Conservation (phyloP, 2,329 filamentous ascomycete species). For the Aspergillus sp. region DNA sequence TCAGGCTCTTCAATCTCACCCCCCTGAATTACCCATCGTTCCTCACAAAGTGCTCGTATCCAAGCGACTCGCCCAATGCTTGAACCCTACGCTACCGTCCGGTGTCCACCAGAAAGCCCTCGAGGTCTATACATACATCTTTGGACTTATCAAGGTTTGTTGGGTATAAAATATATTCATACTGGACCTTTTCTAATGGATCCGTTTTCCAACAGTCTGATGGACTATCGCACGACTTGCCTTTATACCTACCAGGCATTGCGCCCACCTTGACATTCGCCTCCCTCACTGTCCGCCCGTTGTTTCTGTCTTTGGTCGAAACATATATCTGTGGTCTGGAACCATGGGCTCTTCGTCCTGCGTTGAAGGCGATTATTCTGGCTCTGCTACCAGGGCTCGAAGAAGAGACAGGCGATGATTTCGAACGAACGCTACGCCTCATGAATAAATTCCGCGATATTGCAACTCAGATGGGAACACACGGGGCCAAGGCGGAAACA, state of each 20-base stretch:
- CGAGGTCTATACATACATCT: slow-evolving; percentile 88
- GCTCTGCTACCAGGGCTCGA: slow-evolving; percentile 88
- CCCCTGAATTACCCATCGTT: slow-evolving; percentile 64
- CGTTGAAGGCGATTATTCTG: slow-evolving; percentile 83
- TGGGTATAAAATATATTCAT: not conserved
- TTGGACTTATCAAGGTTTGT: slow-evolving; percentile 71
- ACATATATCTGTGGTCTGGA: slow-evolving; percentile 71
- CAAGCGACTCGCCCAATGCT: slow-evolving; percentile 88
- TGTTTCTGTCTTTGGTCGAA: slow-evolving; percentile 81
- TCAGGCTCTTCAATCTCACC: slow-evolving; percentile 83
- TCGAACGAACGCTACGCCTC: slow-evolving; percentile 77
- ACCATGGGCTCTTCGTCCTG: slow-evolving; percentile 68
- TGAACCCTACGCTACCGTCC: slow-evolving; percentile 88
- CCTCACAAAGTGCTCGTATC: slow-evolving; percentile 80
- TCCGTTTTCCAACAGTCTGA: slow-evolving; percentile 47
- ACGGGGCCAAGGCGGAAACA: slow-evolving; percentile 45
- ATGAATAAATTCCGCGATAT: slow-evolving; percentile 71
- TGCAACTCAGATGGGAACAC: slow-evolving; percentile 48
- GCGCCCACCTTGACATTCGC: slow-evolving; percentile 89
- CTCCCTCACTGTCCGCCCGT: slow-evolving; percentile 80
- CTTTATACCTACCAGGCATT: slow-evolving; percentile 84
- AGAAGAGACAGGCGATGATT: slow-evolving; percentile 95
- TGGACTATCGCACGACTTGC: slow-evolving; percentile 73
- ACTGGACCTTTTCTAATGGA: slow-evolving; percentile 8
- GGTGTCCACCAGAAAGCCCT: slow-evolving; percentile 96